These are phyloP conservation scores for Gastrolobium bilobum DNA, from an alignment of 306 rosid genomes.

Conservation along the genomic window DNA sequence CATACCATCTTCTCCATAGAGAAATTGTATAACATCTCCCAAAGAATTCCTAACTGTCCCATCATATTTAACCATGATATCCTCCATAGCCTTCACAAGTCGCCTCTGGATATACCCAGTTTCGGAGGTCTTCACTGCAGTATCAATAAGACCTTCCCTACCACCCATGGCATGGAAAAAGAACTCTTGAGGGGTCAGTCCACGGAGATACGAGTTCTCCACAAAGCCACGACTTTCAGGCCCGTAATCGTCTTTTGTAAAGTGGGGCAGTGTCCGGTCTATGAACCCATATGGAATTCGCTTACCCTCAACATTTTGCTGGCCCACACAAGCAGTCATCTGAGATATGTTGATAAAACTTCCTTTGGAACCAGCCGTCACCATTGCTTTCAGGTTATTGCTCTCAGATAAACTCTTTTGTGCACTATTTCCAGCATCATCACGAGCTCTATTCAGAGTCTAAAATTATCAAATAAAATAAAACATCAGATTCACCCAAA, in stretches of 20 bases:
- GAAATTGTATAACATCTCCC: constrained; percentile 98
- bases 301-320: constrained; percentile 99
- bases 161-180: constrained; percentile 99
- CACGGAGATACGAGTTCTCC: constrained; percentile 96
- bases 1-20: constrained; percentile 99
- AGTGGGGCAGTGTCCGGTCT: constrained; percentile 96
- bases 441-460: constrained; percentile 96
- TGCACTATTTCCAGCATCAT: constrained; percentile 98
- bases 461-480: constrained; percentile 39
- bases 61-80: constrained; percentile 98
- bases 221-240: constrained; percentile 99
- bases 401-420: constrained; percentile 95
- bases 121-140: constrained; percentile 99
- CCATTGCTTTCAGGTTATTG: constrained; percentile 99
- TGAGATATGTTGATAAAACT: constrained; percentile 99
- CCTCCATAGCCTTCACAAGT: constrained; percentile 99
- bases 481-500: constrained; percentile 39
- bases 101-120: constrained; percentile 99
- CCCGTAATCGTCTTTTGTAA: constrained; percentile 94
- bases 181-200: constrained; percentile 98
- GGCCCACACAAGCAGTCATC: constrained; percentile 99
- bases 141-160: constrained; percentile 99
- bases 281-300: constrained; percentile 97
- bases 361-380: constrained; percentile 99
- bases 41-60: constrained; percentile 98